Evolutionary conservation across 139 green algal species (phyloP), one percentile per base, ranked within the genome.

Genomic region (Asterochloris erici): DNA sequence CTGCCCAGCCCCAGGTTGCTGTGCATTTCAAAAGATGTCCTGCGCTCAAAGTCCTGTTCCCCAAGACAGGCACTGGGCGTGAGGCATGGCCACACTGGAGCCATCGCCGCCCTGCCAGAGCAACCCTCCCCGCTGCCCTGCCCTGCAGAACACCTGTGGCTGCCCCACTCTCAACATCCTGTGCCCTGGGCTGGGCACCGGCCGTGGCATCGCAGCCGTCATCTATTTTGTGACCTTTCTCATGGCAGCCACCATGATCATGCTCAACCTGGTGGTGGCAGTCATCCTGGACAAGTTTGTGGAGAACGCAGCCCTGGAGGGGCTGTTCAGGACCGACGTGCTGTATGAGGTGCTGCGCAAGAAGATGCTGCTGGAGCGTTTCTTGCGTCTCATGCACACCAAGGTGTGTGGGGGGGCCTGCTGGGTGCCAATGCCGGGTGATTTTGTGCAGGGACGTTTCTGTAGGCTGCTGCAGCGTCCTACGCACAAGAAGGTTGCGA

Each of bases 261-360:
- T 97, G 83, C 81, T 95, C 26, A 93, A 96, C 83, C 85, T 96
- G 68, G 87, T 96, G 19, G 94, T 96, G 60, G 83, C 83, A 27
- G 83, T 90, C 74, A 90, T 87, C 79, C 73, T 90, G 27, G 82
- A 86, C 38, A 84, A 88, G 66, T 88, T 87, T 68, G 60, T 84
- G 78, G 66, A 78, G 38, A 77, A 26, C 12, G 81, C 73, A 1
- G 63, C 73, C 12, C 19, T 64, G n/a, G 83, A 86, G 69, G 77
- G 73, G 11, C 81, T 85, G 15, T 75, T 81, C 28, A 19, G 62
- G 17, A 79, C 74, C 74, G 75, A 73, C 73, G 63, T 29, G 16
- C 28, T 81, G 0, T 77, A 76, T 73, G 73, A 85, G 74, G 64
- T 81, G 61, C 60, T 85, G 38, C 68, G 64, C 68, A 77, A 77